Evolutionary conservation across 2,329 filamentous ascomycete genomes (phyloP).

Genomic region (Colletotrichum melonis): DNA sequence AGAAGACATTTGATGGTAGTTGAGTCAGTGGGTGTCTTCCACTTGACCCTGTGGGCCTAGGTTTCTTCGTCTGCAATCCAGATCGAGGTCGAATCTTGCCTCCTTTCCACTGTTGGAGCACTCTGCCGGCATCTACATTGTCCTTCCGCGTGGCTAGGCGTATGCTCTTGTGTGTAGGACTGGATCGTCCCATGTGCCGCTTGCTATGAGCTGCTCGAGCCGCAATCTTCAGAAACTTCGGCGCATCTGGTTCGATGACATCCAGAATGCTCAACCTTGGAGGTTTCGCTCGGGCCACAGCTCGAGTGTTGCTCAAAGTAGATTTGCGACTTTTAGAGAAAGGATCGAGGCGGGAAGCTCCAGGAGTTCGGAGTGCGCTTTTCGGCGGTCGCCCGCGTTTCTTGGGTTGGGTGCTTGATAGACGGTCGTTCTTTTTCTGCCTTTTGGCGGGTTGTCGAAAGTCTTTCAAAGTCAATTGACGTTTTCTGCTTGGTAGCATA

Average conservation of each 20-base stretch:
- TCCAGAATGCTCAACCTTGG: constrained; percentile 71
- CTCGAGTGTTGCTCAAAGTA: not conserved
- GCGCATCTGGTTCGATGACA: constrained; percentile 63
- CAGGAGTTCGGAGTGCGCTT: not conserved
- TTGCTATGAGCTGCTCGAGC: constrained; percentile 65
- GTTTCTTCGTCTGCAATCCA: constrained; percentile 8
- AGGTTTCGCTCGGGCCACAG: constrained; percentile 40
- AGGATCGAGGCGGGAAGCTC: constrained; percentile 11
- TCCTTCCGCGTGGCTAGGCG: constrained; percentile 70
- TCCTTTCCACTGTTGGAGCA: constrained; percentile 67
- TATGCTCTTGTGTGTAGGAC: constrained; percentile 67
- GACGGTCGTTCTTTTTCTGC: constrained; percentile 38
- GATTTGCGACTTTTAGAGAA: not conserved
- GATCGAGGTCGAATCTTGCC: constrained; percentile 60
- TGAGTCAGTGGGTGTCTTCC: constrained; percentile 11
- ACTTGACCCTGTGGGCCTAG: not conserved
- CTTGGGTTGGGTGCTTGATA: constrained; percentile 34
- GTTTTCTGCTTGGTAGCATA: constrained; percentile 60
- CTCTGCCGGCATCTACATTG: constrained; percentile 65
- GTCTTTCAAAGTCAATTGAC: constrained; percentile 45
- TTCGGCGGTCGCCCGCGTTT: constrained; percentile 40
- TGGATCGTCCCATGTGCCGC: constrained; percentile 63
- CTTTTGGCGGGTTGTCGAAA: constrained; percentile 40
- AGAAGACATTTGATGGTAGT: constrained; percentile 12
- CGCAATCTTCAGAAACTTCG: constrained; percentile 70